Evolutionary conservation across 2,329 filamentous ascomycete genomes (phyloP).

Genomic region (Sphaerulina musiva): DNA sequence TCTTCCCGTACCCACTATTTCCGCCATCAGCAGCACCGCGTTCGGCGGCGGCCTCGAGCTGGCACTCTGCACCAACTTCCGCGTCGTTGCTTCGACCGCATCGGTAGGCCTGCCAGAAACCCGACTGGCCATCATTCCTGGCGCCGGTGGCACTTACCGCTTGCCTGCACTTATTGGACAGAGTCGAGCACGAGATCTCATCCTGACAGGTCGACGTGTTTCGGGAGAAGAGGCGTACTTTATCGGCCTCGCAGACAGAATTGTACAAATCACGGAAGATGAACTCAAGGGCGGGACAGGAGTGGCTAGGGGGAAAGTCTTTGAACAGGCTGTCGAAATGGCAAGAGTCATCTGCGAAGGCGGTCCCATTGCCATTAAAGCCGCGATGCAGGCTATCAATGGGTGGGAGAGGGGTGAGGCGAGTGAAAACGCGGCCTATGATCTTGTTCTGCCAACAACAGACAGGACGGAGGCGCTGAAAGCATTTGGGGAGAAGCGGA

Average conservation of each 20-base stretch:
- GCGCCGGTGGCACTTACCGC: constrained; percentile 85
- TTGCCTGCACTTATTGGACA: constrained; percentile 76
- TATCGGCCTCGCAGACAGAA: constrained; percentile 78
- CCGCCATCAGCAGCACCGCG: constrained; percentile 75
- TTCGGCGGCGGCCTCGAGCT: constrained; percentile 92
- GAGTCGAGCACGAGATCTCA: constrained; percentile 75
- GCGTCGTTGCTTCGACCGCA: constrained; percentile 74
- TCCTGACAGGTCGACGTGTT: constrained; percentile 84
- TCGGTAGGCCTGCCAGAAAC: constrained; percentile 83
- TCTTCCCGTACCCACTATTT: constrained; percentile 84
- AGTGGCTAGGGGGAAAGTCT: constrained; percentile 58
- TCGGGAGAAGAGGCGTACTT: constrained; percentile 82
- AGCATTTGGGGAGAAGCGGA: constrained; percentile 75
- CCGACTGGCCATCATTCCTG: constrained; percentile 85
- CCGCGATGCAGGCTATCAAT: constrained; percentile 71
- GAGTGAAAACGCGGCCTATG: constrained; percentile 82
- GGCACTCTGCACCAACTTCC: constrained; percentile 80
- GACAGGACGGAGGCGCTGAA: constrained; percentile 81
- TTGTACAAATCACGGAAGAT: constrained; percentile 69
- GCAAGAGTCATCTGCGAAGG: constrained; percentile 84
- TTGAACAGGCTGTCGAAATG: constrained; percentile 69
- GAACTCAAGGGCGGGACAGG: constrained; percentile 44
- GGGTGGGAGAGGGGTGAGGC: constrained; percentile 60
- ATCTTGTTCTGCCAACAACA: constrained; percentile 72
- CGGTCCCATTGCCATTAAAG: constrained; percentile 73